These are phyloP conservation scores for Monosporascus sp. DNA, from an alignment of 2,329 filamentous ascomycete species.

Conservation along the genomic window DNA sequence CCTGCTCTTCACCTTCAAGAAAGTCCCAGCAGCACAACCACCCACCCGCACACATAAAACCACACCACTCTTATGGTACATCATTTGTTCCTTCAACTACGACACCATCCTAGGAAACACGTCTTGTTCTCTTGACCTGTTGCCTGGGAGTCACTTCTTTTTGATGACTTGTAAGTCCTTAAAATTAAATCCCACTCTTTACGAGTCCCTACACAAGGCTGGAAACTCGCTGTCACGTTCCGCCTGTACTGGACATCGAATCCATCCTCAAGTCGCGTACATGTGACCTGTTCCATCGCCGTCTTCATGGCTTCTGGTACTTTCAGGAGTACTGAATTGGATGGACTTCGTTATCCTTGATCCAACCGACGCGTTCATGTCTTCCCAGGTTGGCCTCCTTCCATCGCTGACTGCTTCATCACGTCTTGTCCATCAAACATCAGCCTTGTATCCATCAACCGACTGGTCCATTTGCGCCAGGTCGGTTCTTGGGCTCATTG, in stretches of 20 bases:
- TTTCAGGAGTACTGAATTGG: constrained; percentile 17
- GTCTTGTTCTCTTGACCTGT: constrained; percentile 7
- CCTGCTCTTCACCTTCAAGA: neutral
- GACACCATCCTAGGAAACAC: constrained; percentile 11
- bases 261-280: constrained; percentile 22
- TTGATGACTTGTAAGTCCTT: constrained; percentile 31
- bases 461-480: constrained; percentile 32
- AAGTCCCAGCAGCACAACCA: constrained; percentile 1
- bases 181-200: constrained; percentile 11
- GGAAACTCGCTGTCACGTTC: constrained; percentile 13
- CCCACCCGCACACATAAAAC: constrained; percentile 1
- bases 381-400: constrained; percentile 12
- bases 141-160: constrained; percentile 18
- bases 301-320: constrained; percentile 18
- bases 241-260: constrained; percentile 23
- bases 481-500: constrained; percentile 29
- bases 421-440: constrained; percentile 40
- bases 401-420: constrained; percentile 17
- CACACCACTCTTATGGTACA: constrained; percentile 17
- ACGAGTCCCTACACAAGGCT: constrained; percentile 22
- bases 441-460: constrained; percentile 46
- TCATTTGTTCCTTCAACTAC: constrained; percentile 14
- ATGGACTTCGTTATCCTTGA: constrained; percentile 22
- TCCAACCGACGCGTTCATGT: constrained; percentile 17
- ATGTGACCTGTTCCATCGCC: constrained; percentile 24